A percentile compares a stretch with the other conserved stretches of the same genome.
Evolutionary conservation across 2,329 filamentous ascomycete genomes (phyloP).

Genomic region (Arthrocladium fulminans): DNA sequence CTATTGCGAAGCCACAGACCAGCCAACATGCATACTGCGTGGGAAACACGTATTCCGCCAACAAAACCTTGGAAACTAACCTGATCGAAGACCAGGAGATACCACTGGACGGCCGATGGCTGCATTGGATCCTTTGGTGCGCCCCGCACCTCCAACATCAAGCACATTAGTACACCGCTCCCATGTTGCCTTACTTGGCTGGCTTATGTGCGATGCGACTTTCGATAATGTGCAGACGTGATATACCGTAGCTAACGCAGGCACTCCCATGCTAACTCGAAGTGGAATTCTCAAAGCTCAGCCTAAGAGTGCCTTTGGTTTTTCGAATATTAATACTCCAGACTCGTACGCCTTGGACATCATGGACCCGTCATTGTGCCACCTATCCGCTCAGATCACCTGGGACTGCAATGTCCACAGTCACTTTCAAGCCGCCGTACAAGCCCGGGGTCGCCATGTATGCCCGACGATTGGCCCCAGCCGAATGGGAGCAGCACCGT

Average conservation of each 20-base stretch:
- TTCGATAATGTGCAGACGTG: not conserved
- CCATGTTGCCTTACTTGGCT: too few relatives aligned
- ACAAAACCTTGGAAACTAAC: too few relatives aligned
- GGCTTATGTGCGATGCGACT: too few relatives aligned
- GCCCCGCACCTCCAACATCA: too few relatives aligned
- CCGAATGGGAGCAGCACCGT: not conserved
- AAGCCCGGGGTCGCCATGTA: not conserved
- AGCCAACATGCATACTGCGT: too few relatives aligned
- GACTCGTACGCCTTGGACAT: not conserved
- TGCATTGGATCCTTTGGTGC: too few relatives aligned
- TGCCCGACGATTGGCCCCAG: not conserved
- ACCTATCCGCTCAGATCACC: not conserved
- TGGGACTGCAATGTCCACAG: not conserved
- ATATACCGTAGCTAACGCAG: not conserved
- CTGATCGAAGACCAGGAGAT: too few relatives aligned
- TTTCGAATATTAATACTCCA: not conserved
- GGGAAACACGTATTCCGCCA: too few relatives aligned
- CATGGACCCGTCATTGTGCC: not conserved
- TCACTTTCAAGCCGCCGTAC: not conserved
- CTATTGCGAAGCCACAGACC: too few relatives aligned
- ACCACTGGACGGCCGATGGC: too few relatives aligned
- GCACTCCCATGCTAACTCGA: not conserved
- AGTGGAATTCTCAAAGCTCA: not conserved
- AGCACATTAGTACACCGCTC: too few relatives aligned
- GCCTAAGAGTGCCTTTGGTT: not conserved